Percentiles rank a stretch among this genome's conserved stretches.
Evolutionary conservation across 106 monocot genomes (phyloP).

Genomic region (Allium sativum): DNA sequence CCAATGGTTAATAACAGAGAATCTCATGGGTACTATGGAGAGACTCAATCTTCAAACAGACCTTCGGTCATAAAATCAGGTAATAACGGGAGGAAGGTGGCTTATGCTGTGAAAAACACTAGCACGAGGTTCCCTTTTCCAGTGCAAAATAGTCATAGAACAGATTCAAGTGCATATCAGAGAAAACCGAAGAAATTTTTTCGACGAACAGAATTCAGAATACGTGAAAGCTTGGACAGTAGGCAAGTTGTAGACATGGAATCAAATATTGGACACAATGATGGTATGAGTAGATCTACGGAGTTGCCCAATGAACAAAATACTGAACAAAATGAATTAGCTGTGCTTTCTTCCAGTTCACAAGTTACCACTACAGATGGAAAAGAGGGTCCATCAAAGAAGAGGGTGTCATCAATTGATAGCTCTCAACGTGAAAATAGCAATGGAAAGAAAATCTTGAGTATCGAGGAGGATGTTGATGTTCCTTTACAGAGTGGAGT

Average conservation of each 20-base stretch:
- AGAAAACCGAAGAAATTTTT: slow-evolving; percentile 32
- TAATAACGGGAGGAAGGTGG: slow-evolving; percentile 42
- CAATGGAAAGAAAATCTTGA: slow-evolving; percentile 22
- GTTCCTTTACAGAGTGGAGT: slow-evolving; percentile 59
- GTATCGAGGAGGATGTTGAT: slow-evolving; percentile 48
- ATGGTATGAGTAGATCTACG: slow-evolving; percentile 11
- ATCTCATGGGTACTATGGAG: slow-evolving; percentile 12
- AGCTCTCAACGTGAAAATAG: slow-evolving; percentile 10
- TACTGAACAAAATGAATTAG: no score
- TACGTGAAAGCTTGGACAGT: slow-evolving; percentile 30
- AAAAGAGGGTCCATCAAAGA: slow-evolving; percentile 21
- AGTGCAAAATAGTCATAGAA: slow-evolving; percentile 21
- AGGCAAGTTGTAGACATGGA: slow-evolving; percentile 26
- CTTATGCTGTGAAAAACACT: slow-evolving; percentile 35
- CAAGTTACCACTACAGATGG: slow-evolving; percentile 11
- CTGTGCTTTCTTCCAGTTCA: slow-evolving; percentile 11
- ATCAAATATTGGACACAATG: slow-evolving; percentile 22
- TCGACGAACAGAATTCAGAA: slow-evolving; percentile 51
- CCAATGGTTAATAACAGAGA: slow-evolving; percentile 18
- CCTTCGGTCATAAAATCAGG: slow-evolving; percentile 20
- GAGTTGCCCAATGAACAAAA: slow-evolving; percentile 19
- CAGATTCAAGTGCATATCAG: slow-evolving; percentile 36
- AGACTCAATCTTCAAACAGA: slow-evolving; percentile 10
- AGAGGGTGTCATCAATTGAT: slow-evolving; percentile 14
- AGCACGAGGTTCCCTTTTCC: slow-evolving; percentile 22